Percentiles rank a stretch among this genome's conserved stretches.
These are phyloP conservation scores for Hyaloscypha hepaticicola DNA, from an alignment of 495 filamentous ascomycete genomes.

Conservation along the genomic window DNA sequence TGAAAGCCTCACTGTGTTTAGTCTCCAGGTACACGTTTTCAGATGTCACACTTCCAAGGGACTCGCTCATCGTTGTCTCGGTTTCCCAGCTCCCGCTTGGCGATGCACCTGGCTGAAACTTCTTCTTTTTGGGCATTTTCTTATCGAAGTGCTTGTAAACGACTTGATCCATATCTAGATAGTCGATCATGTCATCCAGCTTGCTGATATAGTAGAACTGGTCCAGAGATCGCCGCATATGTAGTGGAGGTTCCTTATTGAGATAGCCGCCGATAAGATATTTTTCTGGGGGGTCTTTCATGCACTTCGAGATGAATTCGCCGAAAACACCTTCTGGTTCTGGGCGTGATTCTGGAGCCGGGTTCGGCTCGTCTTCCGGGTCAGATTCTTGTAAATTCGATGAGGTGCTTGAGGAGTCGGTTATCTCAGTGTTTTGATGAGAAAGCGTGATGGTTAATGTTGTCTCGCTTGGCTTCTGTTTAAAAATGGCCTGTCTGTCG, in stretches of 20 bases:
- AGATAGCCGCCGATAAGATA: constrained; percentile 3
- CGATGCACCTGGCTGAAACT: constrained; percentile 1
- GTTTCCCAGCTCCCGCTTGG: neutral
- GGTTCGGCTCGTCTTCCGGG: neutral
- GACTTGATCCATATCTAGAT: constrained; percentile 1
- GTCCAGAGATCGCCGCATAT: constrained; percentile 8
- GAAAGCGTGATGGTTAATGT: neutral
- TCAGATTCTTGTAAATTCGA: constrained; percentile 3
- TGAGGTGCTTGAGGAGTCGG: neutral
- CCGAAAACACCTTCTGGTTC: constrained; percentile 1
- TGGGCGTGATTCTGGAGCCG: neutral
- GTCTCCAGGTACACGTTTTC: too few relatives aligned
- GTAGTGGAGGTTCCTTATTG: constrained; percentile 6
- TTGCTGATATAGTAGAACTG: constrained; percentile 5
- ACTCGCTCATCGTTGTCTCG: neutral
- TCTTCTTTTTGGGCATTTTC: constrained; percentile 3
- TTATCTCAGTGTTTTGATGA: too few relatives aligned
- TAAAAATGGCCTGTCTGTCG: neutral
- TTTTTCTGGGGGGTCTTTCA: neutral
- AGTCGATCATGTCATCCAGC: constrained; percentile 2
- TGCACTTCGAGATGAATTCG: neutral
- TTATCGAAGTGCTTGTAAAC: constrained; percentile 3
- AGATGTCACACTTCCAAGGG: constrained; percentile 4
- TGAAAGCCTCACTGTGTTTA: too few relatives aligned
- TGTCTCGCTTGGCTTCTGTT: neutral